Evolutionary conservation across 108 stramenopile genomes (phyloP).

Genomic region (Cylindrotheca fusiformis): DNA sequence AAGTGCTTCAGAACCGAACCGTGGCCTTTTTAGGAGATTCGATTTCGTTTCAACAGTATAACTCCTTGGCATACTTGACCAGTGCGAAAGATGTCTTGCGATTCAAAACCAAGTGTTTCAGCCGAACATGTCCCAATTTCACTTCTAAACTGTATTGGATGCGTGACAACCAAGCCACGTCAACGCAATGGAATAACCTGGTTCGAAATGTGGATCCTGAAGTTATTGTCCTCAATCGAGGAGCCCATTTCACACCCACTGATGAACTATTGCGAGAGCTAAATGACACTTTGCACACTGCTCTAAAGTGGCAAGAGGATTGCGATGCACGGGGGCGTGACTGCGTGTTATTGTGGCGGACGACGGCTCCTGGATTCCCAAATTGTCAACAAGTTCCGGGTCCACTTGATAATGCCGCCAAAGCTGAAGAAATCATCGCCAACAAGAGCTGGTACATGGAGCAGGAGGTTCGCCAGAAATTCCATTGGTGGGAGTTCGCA

Average conservation of each 20-base stretch:
- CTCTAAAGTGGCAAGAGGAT: constrained; percentile 9
- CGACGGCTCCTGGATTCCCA: constrained; percentile 15
- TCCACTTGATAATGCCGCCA: background rate
- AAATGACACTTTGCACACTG: constrained; percentile 2
- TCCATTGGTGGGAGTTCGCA: constrained; percentile 16
- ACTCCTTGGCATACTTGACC: constrained; percentile 1
- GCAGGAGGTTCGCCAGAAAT: background rate
- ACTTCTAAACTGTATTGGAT: constrained; percentile 2
- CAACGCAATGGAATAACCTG: background rate
- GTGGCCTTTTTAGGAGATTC: constrained; percentile 9
- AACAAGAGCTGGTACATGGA: background rate
- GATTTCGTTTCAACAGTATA: constrained; percentile 6
- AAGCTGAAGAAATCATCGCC: background rate
- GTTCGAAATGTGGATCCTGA: constrained; percentile 1
- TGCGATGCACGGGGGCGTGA: constrained; percentile 2
- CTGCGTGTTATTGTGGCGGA: constrained; percentile 8
- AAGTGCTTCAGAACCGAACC: background rate
- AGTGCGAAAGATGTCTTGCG: constrained; percentile 1
- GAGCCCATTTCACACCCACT: constrained; percentile 8
- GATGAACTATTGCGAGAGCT: background rate
- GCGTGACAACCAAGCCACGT: constrained; percentile 7
- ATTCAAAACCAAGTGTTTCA: background rate
- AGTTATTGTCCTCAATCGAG: constrained; percentile 8
- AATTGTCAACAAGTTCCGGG: constrained; percentile 4
- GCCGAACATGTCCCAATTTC: background rate